Percentiles rank a stretch among this genome's conserved stretches.
Conservation (phyloP, 1,284 basidiomycete species). For the Boletellus sp. region DNA sequence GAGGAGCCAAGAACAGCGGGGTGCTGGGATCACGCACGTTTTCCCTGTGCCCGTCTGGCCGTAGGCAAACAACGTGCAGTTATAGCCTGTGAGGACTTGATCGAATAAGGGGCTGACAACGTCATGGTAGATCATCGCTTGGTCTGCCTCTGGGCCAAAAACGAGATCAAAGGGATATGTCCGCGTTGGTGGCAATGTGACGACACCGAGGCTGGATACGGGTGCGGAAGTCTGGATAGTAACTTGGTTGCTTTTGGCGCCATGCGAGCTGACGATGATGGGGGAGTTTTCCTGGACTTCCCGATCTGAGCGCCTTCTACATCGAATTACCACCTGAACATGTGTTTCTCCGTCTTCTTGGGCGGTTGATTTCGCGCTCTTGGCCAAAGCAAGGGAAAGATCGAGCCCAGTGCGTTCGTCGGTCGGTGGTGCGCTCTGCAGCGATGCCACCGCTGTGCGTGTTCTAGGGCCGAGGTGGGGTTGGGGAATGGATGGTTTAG, state of each 20-base stretch:
- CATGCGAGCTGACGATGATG: slow-evolving; percentile 74
- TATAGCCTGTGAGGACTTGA: slow-evolving; percentile 93
- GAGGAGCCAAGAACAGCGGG: slow-evolving; percentile 4
- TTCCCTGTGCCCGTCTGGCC: slow-evolving; percentile 99
- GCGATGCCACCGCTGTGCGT: slow-evolving; percentile 15
- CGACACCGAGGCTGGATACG: slow-evolving; percentile 59
- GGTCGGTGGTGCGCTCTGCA: slow-evolving; percentile 16
- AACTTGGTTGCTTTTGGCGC: slow-evolving; percentile 69
- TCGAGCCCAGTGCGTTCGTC: slow-evolving; percentile 22
- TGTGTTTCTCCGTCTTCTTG: slow-evolving; percentile 60
- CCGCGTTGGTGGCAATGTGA: slow-evolving; percentile 65
- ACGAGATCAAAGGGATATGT: slow-evolving; percentile 92
- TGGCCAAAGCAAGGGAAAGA: slow-evolving; percentile 22
- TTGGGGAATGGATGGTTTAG: slow-evolving; percentile 10
- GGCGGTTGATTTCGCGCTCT: slow-evolving; percentile 12
- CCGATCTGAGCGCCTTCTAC: slow-evolving; percentile 75
- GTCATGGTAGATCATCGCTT: slow-evolving; percentile 90
- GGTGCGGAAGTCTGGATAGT: slow-evolving; percentile 75
- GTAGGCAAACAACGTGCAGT: slow-evolving; percentile 98
- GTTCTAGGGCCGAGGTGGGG: slow-evolving; percentile 7
- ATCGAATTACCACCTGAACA: slow-evolving; percentile 91
- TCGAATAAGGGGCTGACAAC: slow-evolving; percentile 92
- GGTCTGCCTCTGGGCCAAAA: slow-evolving; percentile 96
- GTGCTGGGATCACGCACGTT: slow-evolving; percentile 66
- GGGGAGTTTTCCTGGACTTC: slow-evolving; percentile 81